Percentiles rank a stretch among this genome's conserved stretches.
phyloP scores from a whole-genome alignment of 2,329 filamentous ascomycete species.

The Colletotrichum noveboracense region DNA sequence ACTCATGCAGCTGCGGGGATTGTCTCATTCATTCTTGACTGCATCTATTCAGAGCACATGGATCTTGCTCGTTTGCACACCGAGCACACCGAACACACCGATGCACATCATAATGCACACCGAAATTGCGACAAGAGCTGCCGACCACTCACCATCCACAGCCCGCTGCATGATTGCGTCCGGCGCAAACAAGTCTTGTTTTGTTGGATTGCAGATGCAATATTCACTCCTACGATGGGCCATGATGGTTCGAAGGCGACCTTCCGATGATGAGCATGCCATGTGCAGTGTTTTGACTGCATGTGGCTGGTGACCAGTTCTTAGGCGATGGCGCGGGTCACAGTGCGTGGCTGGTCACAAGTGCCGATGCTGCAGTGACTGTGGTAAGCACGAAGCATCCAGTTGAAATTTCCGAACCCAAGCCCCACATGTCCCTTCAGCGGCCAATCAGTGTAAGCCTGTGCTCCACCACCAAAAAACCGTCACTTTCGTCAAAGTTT shows the following conservation, averaged over 20 bases:
- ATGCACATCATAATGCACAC: neutral
- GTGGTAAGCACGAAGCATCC: too few species aligned
- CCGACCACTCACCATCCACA: neutral
- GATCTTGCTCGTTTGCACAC: neutral
- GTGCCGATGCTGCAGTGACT: neutral
- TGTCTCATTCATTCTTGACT: too few species aligned
- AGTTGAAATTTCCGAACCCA: neutral
- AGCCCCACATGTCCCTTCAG: neutral
- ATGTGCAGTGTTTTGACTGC: neutral
- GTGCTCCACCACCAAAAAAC: neutral
- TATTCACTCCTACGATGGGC: neutral
- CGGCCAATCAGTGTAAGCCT: neutral
- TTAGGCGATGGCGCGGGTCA: neutral
- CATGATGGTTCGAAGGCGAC: neutral
- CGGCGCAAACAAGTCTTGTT: neutral
- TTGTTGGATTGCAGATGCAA: neutral
- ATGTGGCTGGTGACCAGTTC: neutral
- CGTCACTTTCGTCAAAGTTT: neutral
- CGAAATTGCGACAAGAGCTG: neutral
- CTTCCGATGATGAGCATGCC: neutral
- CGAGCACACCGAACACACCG: neutral
- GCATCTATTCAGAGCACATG: neutral
- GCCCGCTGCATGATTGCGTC: neutral
- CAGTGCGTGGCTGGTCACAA: neutral
- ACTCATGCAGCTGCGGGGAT: neutral